Percentiles rank a stretch among this genome's conserved stretches.
These are phyloP conservation scores for Tulasnella sp. DNA, from an alignment of 768 basidiomycete species.

Conservation along the genomic window DNA sequence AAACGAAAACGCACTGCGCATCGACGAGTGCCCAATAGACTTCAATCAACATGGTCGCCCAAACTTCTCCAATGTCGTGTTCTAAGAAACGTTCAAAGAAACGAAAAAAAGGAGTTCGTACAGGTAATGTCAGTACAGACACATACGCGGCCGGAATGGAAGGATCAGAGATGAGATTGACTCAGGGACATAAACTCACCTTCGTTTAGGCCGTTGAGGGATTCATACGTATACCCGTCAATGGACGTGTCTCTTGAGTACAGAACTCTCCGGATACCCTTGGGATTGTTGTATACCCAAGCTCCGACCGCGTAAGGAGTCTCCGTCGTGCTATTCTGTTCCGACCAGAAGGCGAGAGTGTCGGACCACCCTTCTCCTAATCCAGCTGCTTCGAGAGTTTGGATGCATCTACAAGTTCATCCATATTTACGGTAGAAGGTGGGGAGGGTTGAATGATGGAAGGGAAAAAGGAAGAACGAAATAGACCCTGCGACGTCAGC, in stretches of 20 bases:
- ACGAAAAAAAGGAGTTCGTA: too few relatives aligned
- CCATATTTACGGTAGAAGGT: too few relatives aligned
- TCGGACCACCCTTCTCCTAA: slow-evolving; percentile 75
- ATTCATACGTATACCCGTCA: slow-evolving; percentile 53
- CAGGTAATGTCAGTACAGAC: too few relatives aligned
- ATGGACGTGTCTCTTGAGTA: slow-evolving; percentile 59
- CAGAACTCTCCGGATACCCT: slow-evolving; percentile 60
- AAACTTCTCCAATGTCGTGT: slow-evolving; percentile 36
- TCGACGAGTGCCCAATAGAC: slow-evolving; percentile 33
- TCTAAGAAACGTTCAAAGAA: not conserved
- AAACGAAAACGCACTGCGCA: not conserved
- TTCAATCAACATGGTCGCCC: slow-evolving; percentile 31
- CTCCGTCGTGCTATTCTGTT: slow-evolving; percentile 36
- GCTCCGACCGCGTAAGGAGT: slow-evolving; percentile 20
- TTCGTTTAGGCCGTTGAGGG: slow-evolving; percentile 47
- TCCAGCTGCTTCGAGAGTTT: slow-evolving; percentile 58
- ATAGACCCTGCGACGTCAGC: not conserved
- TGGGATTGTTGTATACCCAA: slow-evolving; percentile 49
- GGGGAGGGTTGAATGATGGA: too few relatives aligned
- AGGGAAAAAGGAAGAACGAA: too few relatives aligned
- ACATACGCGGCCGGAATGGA: too few relatives aligned
- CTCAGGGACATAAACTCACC: slow-evolving; percentile 35
- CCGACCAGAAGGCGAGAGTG: slow-evolving; percentile 42
- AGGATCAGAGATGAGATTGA: not conserved
- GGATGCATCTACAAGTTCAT: not conserved